These are phyloP conservation scores for Aspergillus novofumigatus DNA, from an alignment of 2,329 filamentous ascomycete genomes.

Conservation along the genomic window DNA sequence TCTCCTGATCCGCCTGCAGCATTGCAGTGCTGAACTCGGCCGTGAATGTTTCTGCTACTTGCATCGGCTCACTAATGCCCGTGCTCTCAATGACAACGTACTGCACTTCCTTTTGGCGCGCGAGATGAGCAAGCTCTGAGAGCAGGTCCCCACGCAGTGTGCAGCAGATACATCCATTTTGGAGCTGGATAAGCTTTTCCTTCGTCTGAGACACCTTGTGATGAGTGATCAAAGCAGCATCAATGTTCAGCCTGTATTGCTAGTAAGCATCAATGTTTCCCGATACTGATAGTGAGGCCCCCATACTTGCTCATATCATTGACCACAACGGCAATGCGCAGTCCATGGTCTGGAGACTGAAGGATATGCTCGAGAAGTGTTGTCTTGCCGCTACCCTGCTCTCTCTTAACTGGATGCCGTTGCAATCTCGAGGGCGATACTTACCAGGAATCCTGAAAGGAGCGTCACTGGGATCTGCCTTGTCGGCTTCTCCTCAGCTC, in stretches of 20 bases:
- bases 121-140: constrained; percentile 63
- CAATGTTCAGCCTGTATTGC: constrained; percentile 55
- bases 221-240: constrained; percentile 58
- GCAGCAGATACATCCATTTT: constrained; percentile 74
- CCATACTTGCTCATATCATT: constrained; percentile 64
- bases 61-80: constrained; percentile 68
- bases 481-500: constrained; percentile 21
- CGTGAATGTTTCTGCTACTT: constrained; percentile 71
- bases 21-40: constrained; percentile 48
- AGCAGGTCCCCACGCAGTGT: constrained; percentile 68
- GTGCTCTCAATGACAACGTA: constrained; percentile 70
- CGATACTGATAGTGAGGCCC: background rate
- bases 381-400: constrained; percentile 65
- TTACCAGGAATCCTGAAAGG: constrained; percentile 57
- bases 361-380: constrained; percentile 67
- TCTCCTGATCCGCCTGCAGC: constrained; percentile 46
- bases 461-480: constrained; percentile 53
- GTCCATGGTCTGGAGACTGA: constrained; percentile 58
- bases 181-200: constrained; percentile 63
- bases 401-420: background rate
- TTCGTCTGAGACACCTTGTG: constrained; percentile 56
- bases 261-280: background rate
- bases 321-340: constrained; percentile 67
- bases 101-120: constrained; percentile 61
- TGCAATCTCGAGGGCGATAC: background rate